A percentile compares a stretch with the other conserved stretches of the same genome.
phyloP scores from a whole-genome alignment of 306 rosid genomes.

The Abrus precatorius region DNA sequence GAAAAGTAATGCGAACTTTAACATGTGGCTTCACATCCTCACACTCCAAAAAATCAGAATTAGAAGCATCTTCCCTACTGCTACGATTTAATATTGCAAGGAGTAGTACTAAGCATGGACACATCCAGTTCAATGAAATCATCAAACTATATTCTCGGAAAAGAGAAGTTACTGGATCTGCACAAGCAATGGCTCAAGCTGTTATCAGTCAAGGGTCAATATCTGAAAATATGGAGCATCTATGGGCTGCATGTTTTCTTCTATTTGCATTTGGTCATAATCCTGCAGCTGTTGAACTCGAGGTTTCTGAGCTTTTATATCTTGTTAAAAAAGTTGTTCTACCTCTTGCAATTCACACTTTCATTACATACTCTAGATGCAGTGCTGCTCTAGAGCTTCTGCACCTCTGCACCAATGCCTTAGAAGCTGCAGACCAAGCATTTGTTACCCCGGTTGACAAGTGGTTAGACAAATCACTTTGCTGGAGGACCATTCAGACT shows the following conservation, averaged over 20 bases:
- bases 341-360: constrained; percentile 80
- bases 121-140: constrained; percentile 72
- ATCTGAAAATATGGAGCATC: constrained; percentile 70
- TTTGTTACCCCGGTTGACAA: constrained; percentile 83
- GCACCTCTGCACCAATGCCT: constrained; percentile 76
- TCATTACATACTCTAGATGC: constrained; percentile 86
- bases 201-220: constrained; percentile 70
- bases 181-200: constrained; percentile 85
- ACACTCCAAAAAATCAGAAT: constrained; percentile 70
- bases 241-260: constrained; percentile 90
- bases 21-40: constrained; percentile 75
- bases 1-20: constrained; percentile 61
- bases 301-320: constrained; percentile 71
- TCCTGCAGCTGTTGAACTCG: constrained; percentile 73
- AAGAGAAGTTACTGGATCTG: constrained; percentile 68
- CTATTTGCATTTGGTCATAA: constrained; percentile 79
- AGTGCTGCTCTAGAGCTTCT: constrained; percentile 77
- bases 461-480: constrained; percentile 82
- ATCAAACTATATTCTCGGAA: constrained; percentile 69
- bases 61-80: constrained; percentile 88
- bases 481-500: constrained; percentile 84
- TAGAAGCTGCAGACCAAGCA: constrained; percentile 89
- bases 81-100: constrained; percentile 82
- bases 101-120: constrained; percentile 69
- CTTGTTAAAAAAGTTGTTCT: constrained; percentile 74